Conservation (phyloP, 192 early-diverging fungal species). For the Funneliformis mosseae region DNA sequence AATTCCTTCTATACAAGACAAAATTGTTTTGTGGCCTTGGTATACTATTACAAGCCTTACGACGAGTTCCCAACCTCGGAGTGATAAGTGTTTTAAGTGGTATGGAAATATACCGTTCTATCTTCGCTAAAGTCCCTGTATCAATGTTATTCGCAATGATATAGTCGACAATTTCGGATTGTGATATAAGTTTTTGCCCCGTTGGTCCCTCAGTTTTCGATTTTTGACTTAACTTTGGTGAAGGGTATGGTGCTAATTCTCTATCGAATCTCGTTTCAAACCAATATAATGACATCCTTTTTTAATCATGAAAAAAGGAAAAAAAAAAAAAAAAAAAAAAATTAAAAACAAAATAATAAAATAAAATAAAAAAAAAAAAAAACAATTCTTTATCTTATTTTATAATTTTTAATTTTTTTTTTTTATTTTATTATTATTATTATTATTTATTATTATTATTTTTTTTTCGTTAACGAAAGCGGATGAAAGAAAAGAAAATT, state of each 20-base stretch:
- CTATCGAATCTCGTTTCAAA: background rate
- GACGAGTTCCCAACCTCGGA: background rate
- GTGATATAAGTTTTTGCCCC: background rate
- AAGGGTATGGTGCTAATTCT: background rate
- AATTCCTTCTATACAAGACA: background rate
- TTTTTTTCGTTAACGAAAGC: background rate
- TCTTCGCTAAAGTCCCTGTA: background rate
- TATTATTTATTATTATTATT: too few relatives aligned
- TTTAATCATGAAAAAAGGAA: background rate
- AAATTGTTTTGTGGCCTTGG: background rate
- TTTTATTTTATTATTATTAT: too few relatives aligned
- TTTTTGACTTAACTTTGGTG: background rate
- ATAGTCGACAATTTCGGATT: background rate
- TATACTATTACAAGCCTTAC: background rate
- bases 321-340: background rate
- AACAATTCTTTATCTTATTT: too few relatives aligned
- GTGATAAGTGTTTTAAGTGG: background rate
- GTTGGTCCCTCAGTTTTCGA: background rate
- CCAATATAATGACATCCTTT: background rate
- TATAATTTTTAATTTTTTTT: too few relatives aligned
- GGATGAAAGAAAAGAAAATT: background rate
- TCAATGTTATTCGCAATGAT: background rate
- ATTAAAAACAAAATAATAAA: background rate
- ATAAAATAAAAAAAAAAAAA: background rate
- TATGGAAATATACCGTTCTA: background rate